Conservation (phyloP, 1,284 basidiomycete species). For the Malassezia nana region DNA sequence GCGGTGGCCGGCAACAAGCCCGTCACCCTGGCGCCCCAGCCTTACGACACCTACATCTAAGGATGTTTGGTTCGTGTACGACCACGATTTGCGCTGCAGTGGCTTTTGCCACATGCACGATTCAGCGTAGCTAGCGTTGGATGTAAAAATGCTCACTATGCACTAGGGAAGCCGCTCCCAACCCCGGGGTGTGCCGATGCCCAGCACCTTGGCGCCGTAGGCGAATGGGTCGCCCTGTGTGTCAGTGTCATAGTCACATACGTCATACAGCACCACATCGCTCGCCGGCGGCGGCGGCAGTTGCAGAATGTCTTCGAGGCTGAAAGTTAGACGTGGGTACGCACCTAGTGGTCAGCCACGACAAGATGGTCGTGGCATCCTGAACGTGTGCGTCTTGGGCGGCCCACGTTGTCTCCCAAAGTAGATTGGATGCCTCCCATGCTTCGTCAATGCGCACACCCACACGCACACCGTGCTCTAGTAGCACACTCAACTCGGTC, state of each 20-base stretch:
- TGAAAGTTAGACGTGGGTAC: slow-evolving; percentile 57
- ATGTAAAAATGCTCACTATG: slow-evolving; percentile 9
- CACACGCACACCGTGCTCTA: slow-evolving; percentile 62
- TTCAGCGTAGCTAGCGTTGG: slow-evolving; percentile 10
- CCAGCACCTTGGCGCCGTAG: slow-evolving; percentile 58
- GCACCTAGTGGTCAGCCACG: slow-evolving; percentile 52
- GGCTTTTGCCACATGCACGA: slow-evolving; percentile 10
- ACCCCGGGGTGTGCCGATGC: slow-evolving; percentile 45
- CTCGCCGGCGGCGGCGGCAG: slow-evolving; percentile 49
- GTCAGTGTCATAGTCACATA: slow-evolving; percentile 9
- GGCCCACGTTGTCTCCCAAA: slow-evolving; percentile 52
- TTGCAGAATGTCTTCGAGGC: slow-evolving; percentile 59
- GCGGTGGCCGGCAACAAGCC: slow-evolving; percentile 67
- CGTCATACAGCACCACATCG: slow-evolving; percentile 59
- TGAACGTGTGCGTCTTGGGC: slow-evolving; percentile 24
- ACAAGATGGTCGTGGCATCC: neutral
- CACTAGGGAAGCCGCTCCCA: slow-evolving; percentile 22
- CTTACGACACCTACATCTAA: slow-evolving; percentile 55
- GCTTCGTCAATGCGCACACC: slow-evolving; percentile 58
- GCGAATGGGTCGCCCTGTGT: slow-evolving; percentile 51
- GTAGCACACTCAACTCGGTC: slow-evolving; percentile 59
- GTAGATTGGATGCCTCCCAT: slow-evolving; percentile 60
- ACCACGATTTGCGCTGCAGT: neutral
- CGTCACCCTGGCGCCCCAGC: slow-evolving; percentile 82
- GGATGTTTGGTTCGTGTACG: neutral